Evolutionary conservation across 352 stramenopile genomes (phyloP), one percentile per base, ranked within the genome.

Genomic region (Phytophthora palmivora): DNA sequence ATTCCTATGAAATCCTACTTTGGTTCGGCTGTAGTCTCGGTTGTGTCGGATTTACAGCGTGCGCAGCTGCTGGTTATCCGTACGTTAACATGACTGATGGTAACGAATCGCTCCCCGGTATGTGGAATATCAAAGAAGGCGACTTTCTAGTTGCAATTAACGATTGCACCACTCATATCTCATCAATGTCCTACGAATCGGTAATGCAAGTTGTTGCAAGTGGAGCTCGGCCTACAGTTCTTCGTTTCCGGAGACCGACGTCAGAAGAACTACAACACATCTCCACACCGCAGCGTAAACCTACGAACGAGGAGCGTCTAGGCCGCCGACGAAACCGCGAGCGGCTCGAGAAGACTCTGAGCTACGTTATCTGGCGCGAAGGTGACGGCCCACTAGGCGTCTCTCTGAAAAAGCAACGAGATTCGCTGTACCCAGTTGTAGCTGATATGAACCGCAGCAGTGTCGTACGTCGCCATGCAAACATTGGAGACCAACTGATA

Each of bases 361-460:
- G 75, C 53, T 84, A 89, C 54, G 69, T 89, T 7, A 70, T 89
- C 14, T 87, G 77, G 75, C 67, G 76, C 12, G 79, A 89, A 56
- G 70, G 80, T 21, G 77, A 87, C 45, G 75, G 70, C 0, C 59
- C 70, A 6, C 62, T 89, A 4, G 79, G 79, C 15, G 72, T 89
- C 19, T 71, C 60, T 12, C 56, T 89, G 39, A 80, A 81, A 51
- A 76, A 74, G 7, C 52, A 83, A 16, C 41, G 42, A 33, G 60
- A 16, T 30, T 79, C 62, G 36, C 61, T 71, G 14, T 87, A 84
- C 46, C 79, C 79, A 42, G 69, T 72, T 15, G 67, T 89, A 10
- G 70, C 70, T 3, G 64, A 84, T 24, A 68, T 89, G 41, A 74
- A 70, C 19, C 60, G 55, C 10, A 59, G 41, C 6, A 80, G 78